Base-by-base conservation (phyloP, 163 green algal species). In the Scenedesmus sp. region DNA sequence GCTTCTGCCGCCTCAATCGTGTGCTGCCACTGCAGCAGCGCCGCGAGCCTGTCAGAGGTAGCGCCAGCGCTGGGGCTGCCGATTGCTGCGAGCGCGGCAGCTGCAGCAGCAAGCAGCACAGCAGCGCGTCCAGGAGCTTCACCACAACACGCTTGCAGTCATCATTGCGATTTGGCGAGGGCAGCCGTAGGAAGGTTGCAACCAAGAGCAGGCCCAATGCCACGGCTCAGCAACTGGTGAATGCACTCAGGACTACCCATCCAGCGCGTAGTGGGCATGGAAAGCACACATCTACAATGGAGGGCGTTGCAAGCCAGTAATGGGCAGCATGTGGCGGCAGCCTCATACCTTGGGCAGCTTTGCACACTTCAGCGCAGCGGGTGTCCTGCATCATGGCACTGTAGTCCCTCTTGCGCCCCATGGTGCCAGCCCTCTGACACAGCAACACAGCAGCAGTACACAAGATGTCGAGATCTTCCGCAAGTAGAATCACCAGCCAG, bases 1-100 rank as follows among this genome's bases (percentile, higher is more conserved):
- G 74, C 56, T 57, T 93, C 90, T n/a, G 90, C 90, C 9, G 90
- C 83, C 60, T 93, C 90, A n/a, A 93, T 93, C 3, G 83, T 90
- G 16, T 85, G 67, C 83, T 93, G 90, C 90, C 90, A 93, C 90
- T 93, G 67, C 54, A 54, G 64, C 18, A 93, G 82, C 15, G 83
- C 46, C n/a, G 84, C 74, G 26, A 84, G 57, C 23, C 70, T 23
- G 74, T 92, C 90, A 18, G 13, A 57, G 4, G 66, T 55, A 1
- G 52, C 66, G 52, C 34, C 13, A 76, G 76, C 12, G 1, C 76
- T 54, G 20, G 70, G 76, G 87, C 87, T 87, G 23, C 55, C 55
- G 2, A 87, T 84, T 16, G 88, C 88, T 60, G 77, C 88, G 9
- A 60, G 59, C 56, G 88, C 88, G 57, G 88, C 88, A 66, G 88